Percentiles rank a stretch among this genome's conserved stretches.
These are phyloP conservation scores for Stylosanthes scabra DNA, from an alignment of 331 rosid species.

Conservation along the genomic window DNA sequence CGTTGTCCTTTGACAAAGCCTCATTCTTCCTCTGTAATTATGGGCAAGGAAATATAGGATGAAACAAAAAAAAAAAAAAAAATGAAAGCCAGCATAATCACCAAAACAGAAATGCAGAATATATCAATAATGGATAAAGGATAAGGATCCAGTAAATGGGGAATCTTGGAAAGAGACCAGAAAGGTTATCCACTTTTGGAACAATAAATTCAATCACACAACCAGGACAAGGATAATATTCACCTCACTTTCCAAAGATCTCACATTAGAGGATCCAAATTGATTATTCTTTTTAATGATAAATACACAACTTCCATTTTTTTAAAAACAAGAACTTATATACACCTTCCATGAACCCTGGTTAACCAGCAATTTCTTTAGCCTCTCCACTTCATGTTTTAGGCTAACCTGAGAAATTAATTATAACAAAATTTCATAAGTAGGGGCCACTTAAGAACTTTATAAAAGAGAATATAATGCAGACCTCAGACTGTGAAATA, in stretches of 20 bases:
- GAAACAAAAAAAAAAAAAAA: slow-evolving; percentile 15
- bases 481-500: slow-evolving; percentile 69
- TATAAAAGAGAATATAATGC: slow-evolving; percentile 9
- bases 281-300: too few relatives aligned
- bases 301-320: too few relatives aligned
- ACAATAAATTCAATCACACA: background rate
- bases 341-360: slow-evolving; percentile 69
- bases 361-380: slow-evolving; percentile 54
- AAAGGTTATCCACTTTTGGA: background rate
- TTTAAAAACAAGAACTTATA: background rate
- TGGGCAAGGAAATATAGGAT: slow-evolving; percentile 20
- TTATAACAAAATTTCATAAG: slow-evolving; percentile 28
- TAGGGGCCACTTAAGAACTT: too few relatives aligned
- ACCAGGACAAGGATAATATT: too few relatives aligned
- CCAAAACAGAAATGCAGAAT: background rate
- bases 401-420: slow-evolving; percentile 61
- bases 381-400: slow-evolving; percentile 72
- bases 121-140: background rate
- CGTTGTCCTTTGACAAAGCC: slow-evolving; percentile 58
- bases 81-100: too few relatives aligned
- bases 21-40: slow-evolving; percentile 67
- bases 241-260: too few relatives aligned
- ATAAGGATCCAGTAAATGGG: too few relatives aligned
- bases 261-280: too few relatives aligned
- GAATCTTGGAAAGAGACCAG: too few relatives aligned